These are phyloP conservation scores for Esteya vermicola DNA, from an alignment of 2,329 filamentous ascomycete genomes.

Conservation along the genomic window DNA sequence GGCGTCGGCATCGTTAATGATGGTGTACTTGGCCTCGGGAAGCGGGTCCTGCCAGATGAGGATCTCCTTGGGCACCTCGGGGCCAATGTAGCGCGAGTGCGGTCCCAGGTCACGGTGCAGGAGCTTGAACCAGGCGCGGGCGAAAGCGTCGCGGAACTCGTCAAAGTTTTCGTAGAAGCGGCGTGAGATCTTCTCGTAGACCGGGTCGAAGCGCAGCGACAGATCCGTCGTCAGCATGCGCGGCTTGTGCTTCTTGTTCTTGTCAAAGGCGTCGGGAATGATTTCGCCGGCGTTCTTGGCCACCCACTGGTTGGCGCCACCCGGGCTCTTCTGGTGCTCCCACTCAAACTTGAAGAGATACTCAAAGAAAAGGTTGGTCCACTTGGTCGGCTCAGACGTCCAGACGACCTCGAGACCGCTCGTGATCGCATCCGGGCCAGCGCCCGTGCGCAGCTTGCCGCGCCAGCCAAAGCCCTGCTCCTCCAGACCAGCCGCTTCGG, in stretches of 20 bases:
- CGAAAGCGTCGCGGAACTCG: slow-evolving; percentile 54
- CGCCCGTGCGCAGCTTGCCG: slow-evolving; percentile 49
- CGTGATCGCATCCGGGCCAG: slow-evolving; percentile 60
- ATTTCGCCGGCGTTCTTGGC: slow-evolving; percentile 53
- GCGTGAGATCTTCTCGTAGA: slow-evolving; percentile 62
- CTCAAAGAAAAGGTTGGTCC: slow-evolving; percentile 61
- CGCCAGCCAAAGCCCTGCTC: slow-evolving; percentile 60
- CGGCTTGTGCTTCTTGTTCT: slow-evolving; percentile 58
- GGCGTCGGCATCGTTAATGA: slow-evolving; percentile 50
- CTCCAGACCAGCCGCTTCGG: slow-evolving; percentile 48
- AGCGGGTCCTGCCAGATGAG: slow-evolving; percentile 66
- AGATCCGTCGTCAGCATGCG: slow-evolving; percentile 67
- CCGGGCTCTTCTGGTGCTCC: slow-evolving; percentile 62
- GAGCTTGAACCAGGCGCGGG: slow-evolving; percentile 71
- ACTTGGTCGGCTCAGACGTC: slow-evolving; percentile 63
- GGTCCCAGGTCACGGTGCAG: slow-evolving; percentile 70
- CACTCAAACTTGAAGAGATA: slow-evolving; percentile 69
- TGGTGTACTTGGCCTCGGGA: slow-evolving; percentile 39
- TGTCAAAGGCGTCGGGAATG: slow-evolving; percentile 58
- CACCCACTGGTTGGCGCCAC: slow-evolving; percentile 63
- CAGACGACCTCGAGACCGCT: slow-evolving; percentile 67
- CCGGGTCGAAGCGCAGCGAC: slow-evolving; percentile 55
- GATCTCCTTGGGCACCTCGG: slow-evolving; percentile 56
- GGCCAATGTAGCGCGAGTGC: slow-evolving; percentile 54
- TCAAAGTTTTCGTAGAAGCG: slow-evolving; percentile 55